Conservation (phyloP, 1,284 basidiomycete species). For the Fomes fomentarius region DNA sequence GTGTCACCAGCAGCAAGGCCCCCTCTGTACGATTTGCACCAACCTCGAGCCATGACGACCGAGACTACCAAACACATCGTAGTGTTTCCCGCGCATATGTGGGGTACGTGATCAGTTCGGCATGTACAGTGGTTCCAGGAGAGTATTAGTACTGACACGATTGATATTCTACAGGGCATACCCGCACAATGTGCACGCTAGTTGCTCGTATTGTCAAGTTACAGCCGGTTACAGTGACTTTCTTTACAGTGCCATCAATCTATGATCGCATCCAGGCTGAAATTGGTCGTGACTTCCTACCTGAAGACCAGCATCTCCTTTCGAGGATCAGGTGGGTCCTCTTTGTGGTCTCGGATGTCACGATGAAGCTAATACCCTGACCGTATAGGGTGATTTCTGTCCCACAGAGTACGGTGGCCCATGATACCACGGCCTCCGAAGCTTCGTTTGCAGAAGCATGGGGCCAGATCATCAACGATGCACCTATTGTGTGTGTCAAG, state of each 20-base stretch:
- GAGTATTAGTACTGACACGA: too few species aligned
- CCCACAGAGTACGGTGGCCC: not conserved
- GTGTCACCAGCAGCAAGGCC: too few species aligned
- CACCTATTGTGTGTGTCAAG: not conserved
- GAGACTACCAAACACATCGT: not conserved
- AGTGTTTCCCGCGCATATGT: not conserved
- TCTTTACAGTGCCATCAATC: not conserved
- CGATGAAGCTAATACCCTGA: too few species aligned
- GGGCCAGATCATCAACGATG: not conserved
- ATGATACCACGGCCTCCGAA: not conserved
- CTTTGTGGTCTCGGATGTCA: not conserved
- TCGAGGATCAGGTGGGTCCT: not conserved
- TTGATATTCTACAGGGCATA: constrained; percentile 11
- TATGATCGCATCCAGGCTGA: constrained; percentile 4
- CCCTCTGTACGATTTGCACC: too few species aligned
- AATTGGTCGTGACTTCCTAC: constrained; percentile 5
- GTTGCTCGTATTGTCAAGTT: constrained; percentile 9
- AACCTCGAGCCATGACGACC: not conserved
- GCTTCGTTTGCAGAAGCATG: not conserved
- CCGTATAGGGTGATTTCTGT: not conserved
- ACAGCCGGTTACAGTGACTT: not conserved
- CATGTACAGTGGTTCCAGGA: too few species aligned
- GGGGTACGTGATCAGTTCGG: too few species aligned
- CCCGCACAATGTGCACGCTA: constrained; percentile 8
- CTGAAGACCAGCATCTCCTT: not conserved